Conservation (phyloP, 192 early-diverging fungal genomes). For the Glomus cerebriforme region DNA sequence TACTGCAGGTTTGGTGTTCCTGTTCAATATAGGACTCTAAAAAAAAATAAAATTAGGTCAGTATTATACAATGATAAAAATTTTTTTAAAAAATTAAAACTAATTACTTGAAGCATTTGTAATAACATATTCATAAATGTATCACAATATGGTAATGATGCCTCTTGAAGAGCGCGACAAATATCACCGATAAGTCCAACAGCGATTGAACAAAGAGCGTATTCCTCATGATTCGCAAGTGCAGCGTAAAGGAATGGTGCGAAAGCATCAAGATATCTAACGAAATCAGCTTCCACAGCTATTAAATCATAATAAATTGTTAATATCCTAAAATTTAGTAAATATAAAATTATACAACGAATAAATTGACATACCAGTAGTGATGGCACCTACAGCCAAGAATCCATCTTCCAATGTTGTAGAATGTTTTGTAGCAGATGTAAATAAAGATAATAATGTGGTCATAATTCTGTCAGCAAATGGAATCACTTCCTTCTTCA, state of each 20-base stretch:
- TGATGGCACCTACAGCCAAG: conserved; percentile 86
- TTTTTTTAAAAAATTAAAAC: no score
- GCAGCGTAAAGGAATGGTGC: conserved; percentile 78
- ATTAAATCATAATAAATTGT: conserved; percentile 28
- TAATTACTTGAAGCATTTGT: conserved; percentile 67
- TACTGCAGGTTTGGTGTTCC: conserved; percentile 89
- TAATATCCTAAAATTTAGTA: conserved; percentile 6
- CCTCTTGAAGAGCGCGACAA: conserved; percentile 80
- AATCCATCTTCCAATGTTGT: conserved; percentile 91
- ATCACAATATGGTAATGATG: conserved; percentile 78
- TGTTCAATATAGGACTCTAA: conserved; percentile 71
- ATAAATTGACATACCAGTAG: conserved; percentile 50
- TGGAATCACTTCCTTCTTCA: conserved; percentile 70
- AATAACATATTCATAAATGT: conserved; percentile 84
- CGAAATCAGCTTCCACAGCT: conserved; percentile 85
- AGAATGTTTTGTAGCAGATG: conserved; percentile 70
- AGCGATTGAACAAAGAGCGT: conserved; percentile 90
- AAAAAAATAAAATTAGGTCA: background rate
- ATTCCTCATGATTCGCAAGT: conserved; percentile 88
- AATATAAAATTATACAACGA: background rate
- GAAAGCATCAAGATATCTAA: conserved; percentile 87
- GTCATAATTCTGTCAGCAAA: conserved; percentile 92
- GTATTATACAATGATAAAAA: background rate
- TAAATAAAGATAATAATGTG: conserved; percentile 76
- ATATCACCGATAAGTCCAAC: conserved; percentile 98